Conservation (phyloP, 2,329 filamentous ascomycete species). For the Monascus ruber region DNA sequence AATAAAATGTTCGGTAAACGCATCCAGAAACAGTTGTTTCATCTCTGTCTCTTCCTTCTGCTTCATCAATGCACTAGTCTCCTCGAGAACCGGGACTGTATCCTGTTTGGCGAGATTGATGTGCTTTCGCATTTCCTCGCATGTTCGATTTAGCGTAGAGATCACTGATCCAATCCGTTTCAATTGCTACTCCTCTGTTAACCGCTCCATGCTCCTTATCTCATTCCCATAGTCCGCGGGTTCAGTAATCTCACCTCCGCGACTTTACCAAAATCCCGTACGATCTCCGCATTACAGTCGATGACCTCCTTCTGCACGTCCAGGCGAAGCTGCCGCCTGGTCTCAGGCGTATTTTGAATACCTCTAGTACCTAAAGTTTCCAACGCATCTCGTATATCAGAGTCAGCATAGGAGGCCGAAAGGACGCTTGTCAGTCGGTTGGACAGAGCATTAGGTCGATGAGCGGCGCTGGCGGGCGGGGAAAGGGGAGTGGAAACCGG, state of each 20-base stretch:
- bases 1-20: conserved; percentile 73
- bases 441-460: conserved; percentile 54
- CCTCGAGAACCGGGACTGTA: conserved; percentile 62
- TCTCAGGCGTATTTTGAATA: conserved; percentile 63
- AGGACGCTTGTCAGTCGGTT: conserved; percentile 75
- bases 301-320: conserved; percentile 88
- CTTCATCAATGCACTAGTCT: conserved; percentile 61
- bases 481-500: conserved; percentile 19
- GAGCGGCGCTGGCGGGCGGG: conserved; percentile 13
- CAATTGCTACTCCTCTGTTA: conserved; percentile 53
- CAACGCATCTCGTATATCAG: conserved; percentile 79
- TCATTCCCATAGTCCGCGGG: no score
- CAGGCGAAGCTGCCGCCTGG: conserved; percentile 65
- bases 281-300: conserved; percentile 78
- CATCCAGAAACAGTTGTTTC: conserved; percentile 65
- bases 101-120: conserved; percentile 64
- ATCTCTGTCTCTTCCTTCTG: conserved; percentile 64
- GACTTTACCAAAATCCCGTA: conserved; percentile 78
- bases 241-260: conserved; percentile 52
- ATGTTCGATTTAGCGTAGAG: conserved; percentile 64
- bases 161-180: conserved; percentile 72
- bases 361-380: conserved; percentile 62
- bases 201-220: no score
- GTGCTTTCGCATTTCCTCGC: conserved; percentile 67
- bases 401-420: conserved; percentile 83